A percentile compares a stretch with the other conserved stretches of the same genome.
These are phyloP conservation scores for Magnolia changhungtana DNA, from an alignment of 164 flowering plant genomes.

Conservation along the genomic window DNA sequence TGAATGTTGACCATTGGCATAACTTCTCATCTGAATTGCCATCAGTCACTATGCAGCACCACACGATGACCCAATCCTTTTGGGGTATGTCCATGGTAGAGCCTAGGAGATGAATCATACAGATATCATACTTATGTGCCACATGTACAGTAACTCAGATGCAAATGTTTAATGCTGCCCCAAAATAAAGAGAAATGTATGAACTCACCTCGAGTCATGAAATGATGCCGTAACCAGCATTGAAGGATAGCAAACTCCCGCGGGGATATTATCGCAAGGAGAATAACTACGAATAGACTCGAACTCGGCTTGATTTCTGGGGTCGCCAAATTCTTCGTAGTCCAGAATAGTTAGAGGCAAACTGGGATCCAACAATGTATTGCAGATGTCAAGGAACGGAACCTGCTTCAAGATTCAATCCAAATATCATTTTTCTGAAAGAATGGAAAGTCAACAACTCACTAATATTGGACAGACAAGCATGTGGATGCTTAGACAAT, in stretches of 20 bases:
- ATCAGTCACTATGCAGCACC: too few species aligned
- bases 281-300: constrained; percentile 59
- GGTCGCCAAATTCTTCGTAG: constrained; percentile 92
- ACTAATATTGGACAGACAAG: not conserved
- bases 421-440: constrained; percentile 12
- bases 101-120: not conserved
- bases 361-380: constrained; percentile 73
- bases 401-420: constrained; percentile 48
- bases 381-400: constrained; percentile 91
- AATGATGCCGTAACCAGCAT: constrained; percentile 67
- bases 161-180: not conserved
- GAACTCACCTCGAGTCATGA: constrained; percentile 68
- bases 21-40: too few species aligned
- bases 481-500: not conserved
- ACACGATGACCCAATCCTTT: not conserved
- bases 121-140: not conserved
- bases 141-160: not conserved
- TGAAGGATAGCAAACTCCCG: constrained; percentile 60
- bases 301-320: constrained; percentile 46
- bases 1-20: too few species aligned
- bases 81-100: not conserved
- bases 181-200: not conserved
- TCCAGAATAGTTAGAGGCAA: constrained; percentile 85
- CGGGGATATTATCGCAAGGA: constrained; percentile 73
- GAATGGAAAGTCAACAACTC: not conserved